phyloP scores from a whole-genome alignment of 2,329 filamentous ascomycete species.

The Colletotrichum melonis region DNA sequence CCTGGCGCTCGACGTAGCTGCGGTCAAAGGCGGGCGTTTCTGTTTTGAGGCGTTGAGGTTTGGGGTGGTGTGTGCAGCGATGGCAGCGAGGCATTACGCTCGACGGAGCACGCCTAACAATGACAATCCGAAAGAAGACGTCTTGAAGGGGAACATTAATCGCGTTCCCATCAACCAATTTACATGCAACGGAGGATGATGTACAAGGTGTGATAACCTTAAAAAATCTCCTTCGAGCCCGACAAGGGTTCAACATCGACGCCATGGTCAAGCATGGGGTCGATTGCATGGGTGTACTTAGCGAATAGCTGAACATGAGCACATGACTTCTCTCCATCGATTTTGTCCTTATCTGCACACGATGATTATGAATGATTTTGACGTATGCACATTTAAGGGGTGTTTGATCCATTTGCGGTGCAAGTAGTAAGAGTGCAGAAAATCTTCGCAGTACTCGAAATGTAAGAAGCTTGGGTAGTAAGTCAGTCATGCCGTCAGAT shows the following conservation, averaged over 20 bases:
- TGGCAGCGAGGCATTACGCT: conserved; percentile 11
- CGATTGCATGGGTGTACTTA: conserved; percentile 17
- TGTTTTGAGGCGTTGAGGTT: conserved; percentile 3
- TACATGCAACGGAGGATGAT: conserved; percentile 9
- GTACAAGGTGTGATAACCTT: not conserved
- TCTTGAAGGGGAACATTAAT: not conserved
- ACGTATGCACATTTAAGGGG: no score
- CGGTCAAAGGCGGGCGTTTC: not conserved
- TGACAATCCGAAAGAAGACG: not conserved
- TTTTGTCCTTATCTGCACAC: not conserved
- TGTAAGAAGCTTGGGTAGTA: not conserved
- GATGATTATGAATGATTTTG: not conserved
- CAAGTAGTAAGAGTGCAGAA: not conserved
- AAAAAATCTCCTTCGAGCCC: conserved; percentile 14
- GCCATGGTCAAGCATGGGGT: not conserved
- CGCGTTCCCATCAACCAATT: not conserved
- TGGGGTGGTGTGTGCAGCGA: not conserved
- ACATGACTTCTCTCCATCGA: not conserved
- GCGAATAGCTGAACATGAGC: conserved; percentile 16
- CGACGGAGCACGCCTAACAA: not conserved
- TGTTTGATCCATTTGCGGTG: no score
- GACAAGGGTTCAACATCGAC: conserved; percentile 27
- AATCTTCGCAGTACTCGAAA: not conserved
- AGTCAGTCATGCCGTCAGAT: not conserved
- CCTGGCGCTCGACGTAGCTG: not conserved